These are phyloP conservation scores for Amphirosellinia nigrospora DNA, from an alignment of 495 filamentous ascomycete genomes.

Conservation along the genomic window DNA sequence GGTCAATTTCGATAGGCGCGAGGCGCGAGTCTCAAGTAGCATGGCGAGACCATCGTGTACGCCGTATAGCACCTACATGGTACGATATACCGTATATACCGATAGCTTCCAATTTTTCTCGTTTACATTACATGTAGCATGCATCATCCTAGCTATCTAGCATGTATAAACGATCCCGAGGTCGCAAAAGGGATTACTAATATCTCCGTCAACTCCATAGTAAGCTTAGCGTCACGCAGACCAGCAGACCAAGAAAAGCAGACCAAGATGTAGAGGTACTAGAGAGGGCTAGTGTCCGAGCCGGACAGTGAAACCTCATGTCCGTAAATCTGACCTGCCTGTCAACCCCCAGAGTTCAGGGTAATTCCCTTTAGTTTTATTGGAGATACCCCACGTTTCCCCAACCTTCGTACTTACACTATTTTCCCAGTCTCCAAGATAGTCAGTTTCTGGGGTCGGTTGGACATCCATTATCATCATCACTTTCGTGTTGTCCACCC, in stretches of 20 bases:
- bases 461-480: not conserved
- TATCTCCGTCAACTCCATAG: not conserved
- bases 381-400: constrained; percentile 25
- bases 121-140: not conserved
- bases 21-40: not conserved
- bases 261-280: too few relatives aligned
- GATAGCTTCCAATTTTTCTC: not conserved
- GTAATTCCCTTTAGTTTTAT: not conserved
- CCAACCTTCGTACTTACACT: constrained; percentile 17
- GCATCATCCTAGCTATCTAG: not conserved
- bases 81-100: not conserved
- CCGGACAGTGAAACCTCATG: too few relatives aligned
- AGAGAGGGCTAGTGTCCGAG: too few relatives aligned
- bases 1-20: not conserved
- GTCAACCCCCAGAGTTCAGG: constrained; percentile 12
- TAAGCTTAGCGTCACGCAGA: constrained; percentile 1
- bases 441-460: not conserved
- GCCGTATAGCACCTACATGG: not conserved
- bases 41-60: not conserved
- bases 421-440: constrained; percentile 10
- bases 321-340: too few relatives aligned
- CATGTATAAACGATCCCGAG: not conserved
- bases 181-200: not conserved
- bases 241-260: too few relatives aligned
- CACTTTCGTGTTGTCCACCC: not conserved